Evolutionary conservation across 805 yeast species (phyloP).

Genomic region (Starmerella floricola): DNA sequence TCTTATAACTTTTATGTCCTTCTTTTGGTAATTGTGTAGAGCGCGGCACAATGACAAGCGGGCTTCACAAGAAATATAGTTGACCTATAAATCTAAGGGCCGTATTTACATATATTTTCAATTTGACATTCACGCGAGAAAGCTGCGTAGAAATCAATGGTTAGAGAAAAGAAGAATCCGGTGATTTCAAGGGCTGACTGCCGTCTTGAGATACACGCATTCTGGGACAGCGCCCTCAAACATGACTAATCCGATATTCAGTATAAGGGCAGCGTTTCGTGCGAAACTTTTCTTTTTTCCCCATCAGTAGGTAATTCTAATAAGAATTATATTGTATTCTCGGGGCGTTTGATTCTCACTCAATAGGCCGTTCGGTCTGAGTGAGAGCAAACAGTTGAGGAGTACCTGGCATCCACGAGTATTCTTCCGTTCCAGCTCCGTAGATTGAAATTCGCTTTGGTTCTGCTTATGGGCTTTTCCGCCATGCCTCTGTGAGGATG

Average conservation of each 20-base stretch:
- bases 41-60: too few species aligned
- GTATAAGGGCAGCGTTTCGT: not conserved
- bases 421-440: conserved; percentile 33
- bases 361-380: conserved; percentile 18
- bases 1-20: too few species aligned
- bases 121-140: too few species aligned
- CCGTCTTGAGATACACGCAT: too few species aligned
- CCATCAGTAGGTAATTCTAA: conserved; percentile 27
- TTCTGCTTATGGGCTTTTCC: conserved; percentile 14
- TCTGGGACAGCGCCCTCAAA: too few species aligned
- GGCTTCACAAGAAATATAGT: too few species aligned
- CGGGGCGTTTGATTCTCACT: conserved; percentile 22
- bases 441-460: conserved; percentile 26
- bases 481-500: conserved; percentile 10
- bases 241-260: not conserved
- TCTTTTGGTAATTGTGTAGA: too few species aligned
- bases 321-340: conserved; percentile 23
- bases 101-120: too few species aligned
- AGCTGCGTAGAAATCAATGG: too few species aligned
- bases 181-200: too few species aligned
- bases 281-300: conserved; percentile 11
- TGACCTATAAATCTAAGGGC: too few species aligned
- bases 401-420: conserved; percentile 26
- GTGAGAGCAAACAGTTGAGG: conserved; percentile 22
- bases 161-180: too few species aligned